Evolutionary conservation across 345 rosid genomes (phyloP).

Genomic region (Kandelia obovata): DNA sequence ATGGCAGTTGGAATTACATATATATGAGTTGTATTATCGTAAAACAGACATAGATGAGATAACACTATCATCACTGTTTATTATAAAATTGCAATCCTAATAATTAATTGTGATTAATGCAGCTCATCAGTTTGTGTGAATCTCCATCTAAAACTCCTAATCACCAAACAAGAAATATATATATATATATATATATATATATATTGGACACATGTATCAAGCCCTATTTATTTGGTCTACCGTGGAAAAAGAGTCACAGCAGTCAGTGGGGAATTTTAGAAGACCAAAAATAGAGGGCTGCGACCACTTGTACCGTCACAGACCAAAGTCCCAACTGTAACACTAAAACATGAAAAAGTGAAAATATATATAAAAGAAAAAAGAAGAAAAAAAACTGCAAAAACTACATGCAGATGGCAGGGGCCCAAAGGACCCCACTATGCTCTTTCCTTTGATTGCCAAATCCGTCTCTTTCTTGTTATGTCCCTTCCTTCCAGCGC

Average conservation of each 20-base stretch:
- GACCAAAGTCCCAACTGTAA: not conserved
- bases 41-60: too few species aligned
- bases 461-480: slow-evolving; percentile 20
- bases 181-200: too few species aligned
- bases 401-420: slow-evolving; percentile 6
- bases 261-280: not conserved
- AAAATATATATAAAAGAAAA: too few species aligned
- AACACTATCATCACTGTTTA: too few species aligned
- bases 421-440: not conserved
- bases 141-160: too few species aligned
- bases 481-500: slow-evolving; percentile 15
- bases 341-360: not conserved
- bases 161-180: too few species aligned
- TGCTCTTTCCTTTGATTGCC: not conserved
- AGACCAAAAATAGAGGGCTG: not conserved
- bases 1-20: too few species aligned
- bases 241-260: not conserved
- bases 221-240: not conserved
- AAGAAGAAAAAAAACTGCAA: not conserved
- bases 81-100: too few species aligned
- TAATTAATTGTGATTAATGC: too few species aligned
- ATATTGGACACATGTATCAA: too few species aligned
- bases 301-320: not conserved
- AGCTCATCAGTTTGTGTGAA: too few species aligned
- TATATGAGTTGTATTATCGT: too few species aligned